A percentile compares a stretch with the other conserved stretches of the same genome.
Evolutionary conservation across 2,329 filamentous ascomycete species (phyloP).

Genomic region (Rhynchosporium secalis): DNA sequence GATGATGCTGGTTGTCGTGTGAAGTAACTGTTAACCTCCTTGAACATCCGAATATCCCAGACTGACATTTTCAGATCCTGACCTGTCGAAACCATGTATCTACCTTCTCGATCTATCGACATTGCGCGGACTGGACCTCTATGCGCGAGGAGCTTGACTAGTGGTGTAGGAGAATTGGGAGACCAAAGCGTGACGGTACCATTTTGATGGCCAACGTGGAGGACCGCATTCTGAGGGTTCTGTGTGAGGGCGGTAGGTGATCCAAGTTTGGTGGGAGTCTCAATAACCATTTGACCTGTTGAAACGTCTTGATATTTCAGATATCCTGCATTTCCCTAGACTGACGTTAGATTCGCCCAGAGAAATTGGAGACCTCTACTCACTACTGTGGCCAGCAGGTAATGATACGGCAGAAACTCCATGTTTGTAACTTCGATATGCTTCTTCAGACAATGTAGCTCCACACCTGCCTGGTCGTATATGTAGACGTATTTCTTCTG

Average conservation of each 20-base stretch:
- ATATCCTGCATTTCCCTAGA: conserved; percentile 74
- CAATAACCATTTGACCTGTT: conserved; percentile 83
- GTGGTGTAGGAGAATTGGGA: conserved; percentile 79
- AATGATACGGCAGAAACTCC: conserved; percentile 96
- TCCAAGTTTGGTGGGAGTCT: conserved; percentile 82
- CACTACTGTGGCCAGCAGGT: conserved; percentile 82
- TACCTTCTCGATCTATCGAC: conserved; percentile 83
- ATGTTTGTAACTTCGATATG: conserved; percentile 90
- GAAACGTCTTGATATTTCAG: conserved; percentile 95
- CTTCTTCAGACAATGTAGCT: conserved; percentile 87
- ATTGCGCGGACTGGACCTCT: conserved; percentile 83
- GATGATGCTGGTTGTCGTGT: conserved; percentile 80
- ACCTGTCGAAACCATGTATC: conserved; percentile 93
- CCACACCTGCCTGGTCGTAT: conserved; percentile 87
- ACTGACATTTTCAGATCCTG: conserved; percentile 91
- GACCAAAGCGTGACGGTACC: conserved; percentile 95
- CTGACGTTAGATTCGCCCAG: conserved; percentile 24
- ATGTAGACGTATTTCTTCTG: conserved; percentile 98
- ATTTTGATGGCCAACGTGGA: conserved; percentile 93
- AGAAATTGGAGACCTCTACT: conserved; percentile 40
- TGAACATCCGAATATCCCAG: conserved; percentile 94
- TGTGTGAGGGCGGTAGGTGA: conserved; percentile 81
- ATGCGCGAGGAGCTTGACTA: conserved; percentile 91
- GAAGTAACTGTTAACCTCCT: conserved; percentile 86
- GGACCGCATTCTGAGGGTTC: conserved; percentile 88